Evolutionary conservation across 2,329 filamentous ascomycete genomes (phyloP).

Genomic region (Penicillium sumatraense): DNA sequence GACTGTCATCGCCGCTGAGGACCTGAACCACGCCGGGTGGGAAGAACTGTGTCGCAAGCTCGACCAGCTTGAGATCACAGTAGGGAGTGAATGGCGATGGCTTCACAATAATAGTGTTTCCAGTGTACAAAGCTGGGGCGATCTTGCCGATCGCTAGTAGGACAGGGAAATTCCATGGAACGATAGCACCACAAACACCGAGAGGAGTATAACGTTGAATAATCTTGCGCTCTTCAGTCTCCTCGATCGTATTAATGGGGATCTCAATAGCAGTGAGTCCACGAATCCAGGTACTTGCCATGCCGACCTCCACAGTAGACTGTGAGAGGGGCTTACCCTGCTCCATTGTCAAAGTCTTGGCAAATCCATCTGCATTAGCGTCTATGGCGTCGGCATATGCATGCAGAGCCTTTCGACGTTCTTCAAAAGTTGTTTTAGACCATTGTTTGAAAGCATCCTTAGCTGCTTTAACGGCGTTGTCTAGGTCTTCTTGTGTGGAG

Average conservation of each 20-base stretch:
- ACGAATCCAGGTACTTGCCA: conserved; percentile 29
- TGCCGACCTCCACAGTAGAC: conserved; percentile 30
- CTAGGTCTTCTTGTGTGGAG: conserved; percentile 53
- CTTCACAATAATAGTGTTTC: conserved; percentile 59
- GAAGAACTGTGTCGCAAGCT: conserved; percentile 55
- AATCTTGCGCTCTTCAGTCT: conserved; percentile 46
- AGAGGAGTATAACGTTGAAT: conserved; percentile 41
- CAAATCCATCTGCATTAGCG: conserved; percentile 40
- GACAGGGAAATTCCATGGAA: conserved; percentile 59
- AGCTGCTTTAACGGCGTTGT: conserved; percentile 55
- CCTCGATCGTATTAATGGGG: conserved; percentile 53
- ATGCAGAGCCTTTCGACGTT: conserved; percentile 37
- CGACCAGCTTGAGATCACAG: conserved; percentile 59
- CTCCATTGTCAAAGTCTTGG: conserved; percentile 47
- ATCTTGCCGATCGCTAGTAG: conserved; percentile 53
- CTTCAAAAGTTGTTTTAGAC: conserved; percentile 42
- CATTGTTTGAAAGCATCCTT: conserved; percentile 54
- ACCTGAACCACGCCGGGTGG: conserved; percentile 63
- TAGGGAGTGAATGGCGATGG: conserved; percentile 59
- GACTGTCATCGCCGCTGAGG: conserved; percentile 58
- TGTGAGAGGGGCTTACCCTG: conserved; percentile 46
- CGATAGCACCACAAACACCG: conserved; percentile 6
- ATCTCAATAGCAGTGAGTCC: conserved; percentile 38
- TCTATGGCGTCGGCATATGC: conserved; percentile 42
- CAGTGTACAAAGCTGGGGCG: conserved; percentile 52